These are phyloP conservation scores for Carnegiea gigantea DNA, from an alignment of 179 eudicot genomes.

Conservation along the genomic window DNA sequence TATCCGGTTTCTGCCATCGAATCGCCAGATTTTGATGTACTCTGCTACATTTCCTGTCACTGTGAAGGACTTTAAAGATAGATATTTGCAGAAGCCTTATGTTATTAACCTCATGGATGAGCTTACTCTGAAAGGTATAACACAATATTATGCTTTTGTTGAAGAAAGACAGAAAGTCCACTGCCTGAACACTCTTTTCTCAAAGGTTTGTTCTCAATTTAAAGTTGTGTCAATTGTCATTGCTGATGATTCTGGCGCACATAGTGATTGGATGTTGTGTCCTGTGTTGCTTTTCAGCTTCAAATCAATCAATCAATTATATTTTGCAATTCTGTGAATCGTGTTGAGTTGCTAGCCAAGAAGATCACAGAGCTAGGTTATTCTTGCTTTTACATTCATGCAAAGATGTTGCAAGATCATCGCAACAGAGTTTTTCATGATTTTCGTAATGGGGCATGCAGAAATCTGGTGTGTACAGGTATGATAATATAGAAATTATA, in stretches of 20 bases:
- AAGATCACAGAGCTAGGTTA: constrained; percentile 86
- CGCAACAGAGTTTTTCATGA: constrained; percentile 86
- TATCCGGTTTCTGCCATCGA: constrained; percentile 53
- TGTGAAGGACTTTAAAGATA: constrained; percentile 74
- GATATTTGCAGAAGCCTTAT: constrained; percentile 65
- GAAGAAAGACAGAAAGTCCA: constrained; percentile 83
- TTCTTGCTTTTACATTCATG: constrained; percentile 90
- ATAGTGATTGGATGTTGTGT: not conserved
- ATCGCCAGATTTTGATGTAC: constrained; percentile 75
- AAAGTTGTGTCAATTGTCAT: constrained; percentile 15
- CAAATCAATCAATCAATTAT: constrained; percentile 73
- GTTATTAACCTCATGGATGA: constrained; percentile 69
- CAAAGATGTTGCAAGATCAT: constrained; percentile 91
- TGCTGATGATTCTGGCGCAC: not conserved
- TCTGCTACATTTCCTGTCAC: constrained; percentile 93
- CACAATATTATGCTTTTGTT: constrained; percentile 63
- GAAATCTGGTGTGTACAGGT: constrained; percentile 94
- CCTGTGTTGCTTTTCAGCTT: constrained; percentile 38
- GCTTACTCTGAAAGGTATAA: constrained; percentile 64
- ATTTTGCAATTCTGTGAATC: constrained; percentile 81
- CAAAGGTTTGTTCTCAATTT: constrained; percentile 53
- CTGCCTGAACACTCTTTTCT: constrained; percentile 79
- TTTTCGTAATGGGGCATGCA: constrained; percentile 84
- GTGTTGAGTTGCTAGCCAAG: constrained; percentile 81
- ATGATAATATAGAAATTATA: constrained; percentile 13